A percentile compares a stretch with the other conserved stretches of the same genome.
These are phyloP conservation scores for Coemansia sp. DNA, from an alignment of 192 early-diverging fungal genomes.

Conservation along the genomic window DNA sequence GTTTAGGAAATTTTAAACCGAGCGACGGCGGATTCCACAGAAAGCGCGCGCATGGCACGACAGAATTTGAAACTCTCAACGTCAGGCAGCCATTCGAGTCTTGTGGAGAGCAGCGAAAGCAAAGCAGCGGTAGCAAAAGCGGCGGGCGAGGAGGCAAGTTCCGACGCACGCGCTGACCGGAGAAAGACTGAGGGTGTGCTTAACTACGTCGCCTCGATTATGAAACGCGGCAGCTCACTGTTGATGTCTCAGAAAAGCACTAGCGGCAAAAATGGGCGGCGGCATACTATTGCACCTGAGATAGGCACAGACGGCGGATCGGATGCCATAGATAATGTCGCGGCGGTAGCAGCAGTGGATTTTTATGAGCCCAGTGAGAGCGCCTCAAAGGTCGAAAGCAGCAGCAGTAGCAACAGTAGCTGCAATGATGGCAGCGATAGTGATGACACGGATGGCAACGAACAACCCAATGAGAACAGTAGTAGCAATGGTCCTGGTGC, in stretches of 20 bases:
- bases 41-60: background rate
- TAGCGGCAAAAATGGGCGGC: background rate
- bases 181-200: background rate
- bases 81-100: background rate
- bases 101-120: background rate
- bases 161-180: background rate
- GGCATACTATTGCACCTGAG: background rate
- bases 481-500: background rate
- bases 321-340: background rate
- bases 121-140: background rate
- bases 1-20: background rate
- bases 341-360: background rate
- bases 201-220: background rate
- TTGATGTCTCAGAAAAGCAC: background rate
- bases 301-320: background rate
- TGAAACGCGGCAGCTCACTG: background rate
- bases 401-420: background rate
- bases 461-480: background rate
- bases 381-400: background rate
- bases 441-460: background rate
- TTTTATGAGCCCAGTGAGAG: background rate
- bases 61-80: background rate
- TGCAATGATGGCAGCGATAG: background rate
- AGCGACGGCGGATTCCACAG: background rate
- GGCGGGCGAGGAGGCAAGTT: background rate